Evolutionary conservation across 1,139 yeast species (phyloP), one percentile per base, ranked within the genome.

Genomic region (Geotrichum citri-aurantii): DNA sequence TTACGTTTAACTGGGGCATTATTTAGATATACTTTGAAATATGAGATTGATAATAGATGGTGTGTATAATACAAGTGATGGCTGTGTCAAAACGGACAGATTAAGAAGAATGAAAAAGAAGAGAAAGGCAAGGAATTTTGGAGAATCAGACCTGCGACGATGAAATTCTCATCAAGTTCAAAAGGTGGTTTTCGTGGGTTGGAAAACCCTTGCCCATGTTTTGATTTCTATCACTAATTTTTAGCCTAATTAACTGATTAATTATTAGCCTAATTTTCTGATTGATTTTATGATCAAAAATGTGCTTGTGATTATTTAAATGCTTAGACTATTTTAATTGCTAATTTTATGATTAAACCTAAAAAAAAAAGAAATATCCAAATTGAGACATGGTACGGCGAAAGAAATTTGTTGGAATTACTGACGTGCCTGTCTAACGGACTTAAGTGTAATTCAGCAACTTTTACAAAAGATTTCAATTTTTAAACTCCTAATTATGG

Each of bases 201-300:
- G 48, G 12, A 17, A 33, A 5, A 40, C 55, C 55, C 55, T 52
- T 26, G 50, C 55, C 55, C 55, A 3, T 14, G 23, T 31, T 11
- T 6, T 31, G 5, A 19, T 21, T 33, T 50, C 19, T 40, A 29
- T 26, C 48, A 37, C 26, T 40, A n/a, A 26, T 26, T 26, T 7
- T 8, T 10, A 19, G 54, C 24, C n/a, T 11, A 50, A 10, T 50
- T 31, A 27, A n/a, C 1, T 37, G 46, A 37, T 40, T 23, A 50
- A 37, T 37, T 40, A 8, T n/a, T 11, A 21, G 54, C 24, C n/a
- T 21, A 50, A 10, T 50, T 31, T 50, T 19, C 1, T 37, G 46
- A 37, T 40, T 37, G 37, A 37, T 50, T 37, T 52, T 40, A n/a
- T 14, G 33, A 50, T 19, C 33, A 40, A 23, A 27, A 7, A 10